phyloP scores from a whole-genome alignment of 495 filamentous ascomycete genomes.

The Hypoxylon trugodes region DNA sequence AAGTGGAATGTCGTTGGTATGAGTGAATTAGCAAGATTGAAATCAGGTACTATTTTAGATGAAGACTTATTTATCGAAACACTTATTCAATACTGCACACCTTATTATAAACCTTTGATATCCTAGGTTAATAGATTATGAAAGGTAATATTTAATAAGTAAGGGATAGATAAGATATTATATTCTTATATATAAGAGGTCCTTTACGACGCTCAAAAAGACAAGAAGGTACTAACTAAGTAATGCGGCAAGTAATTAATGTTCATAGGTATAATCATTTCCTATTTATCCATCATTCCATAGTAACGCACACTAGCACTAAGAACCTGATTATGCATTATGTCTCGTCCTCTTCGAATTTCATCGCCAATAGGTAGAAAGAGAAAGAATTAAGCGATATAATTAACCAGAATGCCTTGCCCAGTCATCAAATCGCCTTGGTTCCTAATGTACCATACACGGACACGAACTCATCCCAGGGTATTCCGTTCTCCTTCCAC shows the following conservation, averaged over 20 bases:
- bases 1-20: conserved; percentile 41
- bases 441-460: too few relatives aligned
- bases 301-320: too few relatives aligned
- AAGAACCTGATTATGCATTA: too few relatives aligned
- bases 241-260: not conserved
- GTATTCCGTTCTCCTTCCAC: too few relatives aligned
- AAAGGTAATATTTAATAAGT: conserved; percentile 43
- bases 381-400: too few relatives aligned
- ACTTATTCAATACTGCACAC: conserved; percentile 37
- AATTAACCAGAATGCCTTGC: too few relatives aligned
- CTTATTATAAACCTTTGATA: conserved; percentile 47
- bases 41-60: conserved; percentile 25
- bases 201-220: conserved; percentile 34
- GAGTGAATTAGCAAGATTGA: conserved; percentile 31
- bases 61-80: conserved; percentile 40
- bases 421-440: too few relatives aligned
- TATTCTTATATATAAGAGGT: conserved; percentile 46
- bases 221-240: not conserved
- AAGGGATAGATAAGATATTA: conserved; percentile 32
- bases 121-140: conserved; percentile 50
- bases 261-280: not conserved
- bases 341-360: too few relatives aligned
- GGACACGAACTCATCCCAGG: too few relatives aligned
- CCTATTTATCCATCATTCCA: too few relatives aligned
- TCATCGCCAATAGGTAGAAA: too few relatives aligned